phyloP scores from a whole-genome alignment of 2,329 filamentous ascomycete species.

The Arachnomyces sp. region DNA sequence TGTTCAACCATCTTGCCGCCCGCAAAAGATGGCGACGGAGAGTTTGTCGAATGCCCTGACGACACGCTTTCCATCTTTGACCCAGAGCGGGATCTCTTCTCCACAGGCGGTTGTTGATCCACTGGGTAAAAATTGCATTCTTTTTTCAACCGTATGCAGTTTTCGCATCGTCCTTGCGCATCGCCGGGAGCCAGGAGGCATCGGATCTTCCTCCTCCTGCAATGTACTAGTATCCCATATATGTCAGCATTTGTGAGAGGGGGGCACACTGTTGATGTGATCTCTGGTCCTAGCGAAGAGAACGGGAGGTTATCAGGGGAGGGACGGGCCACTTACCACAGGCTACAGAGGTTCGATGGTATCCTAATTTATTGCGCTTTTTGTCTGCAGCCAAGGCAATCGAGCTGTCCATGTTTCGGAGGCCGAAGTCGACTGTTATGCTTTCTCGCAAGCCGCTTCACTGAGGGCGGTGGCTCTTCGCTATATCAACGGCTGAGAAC shows the following conservation, averaged over 20 bases:
- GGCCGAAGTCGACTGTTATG: too few relatives aligned
- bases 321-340: slow-evolving; percentile 63
- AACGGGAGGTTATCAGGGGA: slow-evolving; percentile 1
- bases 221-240: slow-evolving; percentile 59
- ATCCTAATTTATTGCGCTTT: slow-evolving; percentile 84
- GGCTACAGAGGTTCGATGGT: slow-evolving; percentile 89
- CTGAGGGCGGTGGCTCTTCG: too few relatives aligned
- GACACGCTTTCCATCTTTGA: slow-evolving; percentile 39
- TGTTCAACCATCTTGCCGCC: slow-evolving; percentile 24
- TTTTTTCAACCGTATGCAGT: slow-evolving; percentile 90
- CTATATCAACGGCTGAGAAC: too few relatives aligned
- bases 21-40: slow-evolving; percentile 39
- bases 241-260: slow-evolving; percentile 1
- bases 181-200: slow-evolving; percentile 73
- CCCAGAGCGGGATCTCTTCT: slow-evolving; percentile 39
- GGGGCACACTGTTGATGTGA: neutral
- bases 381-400: slow-evolving; percentile 47
- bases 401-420: slow-evolving; percentile 25
- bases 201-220: slow-evolving; percentile 85
- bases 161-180: slow-evolving; percentile 69
- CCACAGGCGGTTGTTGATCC: slow-evolving; percentile 59
- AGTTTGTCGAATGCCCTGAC: slow-evolving; percentile 41
- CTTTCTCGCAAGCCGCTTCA: too few relatives aligned
- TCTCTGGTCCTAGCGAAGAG: slow-evolving; percentile 1
- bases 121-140: slow-evolving; percentile 90